These are phyloP conservation scores for Gymnopus androsaceus DNA, from an alignment of 1,284 basidiomycete genomes.

Conservation along the genomic window DNA sequence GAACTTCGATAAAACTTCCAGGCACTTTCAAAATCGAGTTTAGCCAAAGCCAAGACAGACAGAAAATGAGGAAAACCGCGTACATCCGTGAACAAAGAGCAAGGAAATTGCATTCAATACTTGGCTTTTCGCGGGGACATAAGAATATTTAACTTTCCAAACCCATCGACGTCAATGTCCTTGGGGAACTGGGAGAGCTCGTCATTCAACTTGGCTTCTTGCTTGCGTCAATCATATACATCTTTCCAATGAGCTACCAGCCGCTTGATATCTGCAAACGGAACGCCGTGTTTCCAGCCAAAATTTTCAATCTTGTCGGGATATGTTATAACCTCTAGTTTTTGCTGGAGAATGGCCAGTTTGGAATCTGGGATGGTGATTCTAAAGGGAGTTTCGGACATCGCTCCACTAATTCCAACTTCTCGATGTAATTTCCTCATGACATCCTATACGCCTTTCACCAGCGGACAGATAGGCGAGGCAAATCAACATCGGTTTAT, in stretches of 20 bases:
- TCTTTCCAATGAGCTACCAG: slow-evolving; percentile 41
- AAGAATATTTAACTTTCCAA: slow-evolving; percentile 12
- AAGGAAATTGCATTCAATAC: slow-evolving; percentile 42
- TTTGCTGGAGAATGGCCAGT: slow-evolving; percentile 94
- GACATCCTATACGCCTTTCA: slow-evolving; percentile 99
- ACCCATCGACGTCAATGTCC: slow-evolving; percentile 8
- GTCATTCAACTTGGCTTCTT: slow-evolving; percentile 41
- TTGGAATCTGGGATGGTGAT: slow-evolving; percentile 69
- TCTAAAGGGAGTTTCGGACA: slow-evolving; percentile 37
- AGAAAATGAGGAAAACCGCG: slow-evolving; percentile 18
- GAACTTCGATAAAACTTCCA: slow-evolving; percentile 56
- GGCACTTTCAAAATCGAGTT: slow-evolving; percentile 56
- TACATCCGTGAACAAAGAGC: slow-evolving; percentile 50
- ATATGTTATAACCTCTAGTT: slow-evolving; percentile 36
- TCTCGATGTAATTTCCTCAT: slow-evolving; percentile 99
- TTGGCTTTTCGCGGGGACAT: slow-evolving; percentile 26
- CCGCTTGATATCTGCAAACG: slow-evolving; percentile 40
- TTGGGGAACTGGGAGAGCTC: slow-evolving; percentile 30
- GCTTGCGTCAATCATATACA: slow-evolving; percentile 44
- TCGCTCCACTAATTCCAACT: slow-evolving; percentile 96
- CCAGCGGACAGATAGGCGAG: slow-evolving; percentile 93
- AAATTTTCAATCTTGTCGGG: slow-evolving; percentile 45
- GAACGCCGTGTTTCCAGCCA: slow-evolving; percentile 40
- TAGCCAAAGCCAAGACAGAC: neutral
- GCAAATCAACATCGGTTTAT: slow-evolving; percentile 30